These are phyloP conservation scores for Tephrocybe sp. DNA, from an alignment of 768 basidiomycete species.

Conservation along the genomic window DNA sequence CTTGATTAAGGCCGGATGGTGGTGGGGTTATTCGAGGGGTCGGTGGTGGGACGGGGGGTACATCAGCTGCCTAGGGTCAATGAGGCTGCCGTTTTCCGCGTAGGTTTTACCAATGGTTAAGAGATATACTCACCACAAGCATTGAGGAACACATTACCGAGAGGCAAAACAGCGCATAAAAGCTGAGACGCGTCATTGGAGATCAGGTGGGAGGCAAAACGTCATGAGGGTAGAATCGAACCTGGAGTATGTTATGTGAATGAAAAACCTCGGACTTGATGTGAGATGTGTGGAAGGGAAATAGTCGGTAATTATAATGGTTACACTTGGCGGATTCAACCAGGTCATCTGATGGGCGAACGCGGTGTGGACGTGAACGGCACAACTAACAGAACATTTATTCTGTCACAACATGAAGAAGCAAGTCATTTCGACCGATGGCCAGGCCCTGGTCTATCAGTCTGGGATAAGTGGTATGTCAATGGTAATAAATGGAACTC, in stretches of 20 bases:
- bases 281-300: too few species aligned
- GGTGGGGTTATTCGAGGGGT: conserved; percentile 1
- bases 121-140: not conserved
- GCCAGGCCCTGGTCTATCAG: too few species aligned
- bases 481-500: too few species aligned
- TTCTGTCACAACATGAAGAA: too few species aligned
- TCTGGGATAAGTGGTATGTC: too few species aligned
- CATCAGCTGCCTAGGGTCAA: not conserved
- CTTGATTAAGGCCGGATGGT: not conserved
- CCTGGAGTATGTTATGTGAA: not conserved
- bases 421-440: too few species aligned
- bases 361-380: too few species aligned
- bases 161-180: not conserved
- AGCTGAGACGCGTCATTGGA: not conserved
- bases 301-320: too few species aligned
- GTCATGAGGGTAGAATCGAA: not conserved
- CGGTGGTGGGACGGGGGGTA: not conserved
- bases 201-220: not conserved
- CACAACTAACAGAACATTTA: too few species aligned
- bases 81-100: not conserved
- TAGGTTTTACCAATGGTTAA: not conserved
- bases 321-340: too few species aligned
- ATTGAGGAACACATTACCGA: not conserved
- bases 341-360: too few species aligned
- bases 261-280: not conserved